phyloP scores from a whole-genome alignment of 805 yeast genomes.

The Phaffomyces antillensis region DNA sequence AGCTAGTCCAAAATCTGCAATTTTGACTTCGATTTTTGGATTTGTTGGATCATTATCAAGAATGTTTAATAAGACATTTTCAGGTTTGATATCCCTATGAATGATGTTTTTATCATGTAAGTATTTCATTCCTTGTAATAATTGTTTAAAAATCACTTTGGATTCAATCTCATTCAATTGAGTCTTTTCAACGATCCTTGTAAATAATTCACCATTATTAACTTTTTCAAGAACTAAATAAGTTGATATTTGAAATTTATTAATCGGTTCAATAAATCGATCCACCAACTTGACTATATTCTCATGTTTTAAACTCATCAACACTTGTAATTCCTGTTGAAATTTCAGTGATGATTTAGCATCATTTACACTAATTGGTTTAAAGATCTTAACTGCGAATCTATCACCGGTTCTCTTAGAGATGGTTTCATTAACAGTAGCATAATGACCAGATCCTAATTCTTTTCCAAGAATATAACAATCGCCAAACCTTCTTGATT shows the following conservation, averaged over 20 bases:
- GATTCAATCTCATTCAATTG: slow-evolving; percentile 57
- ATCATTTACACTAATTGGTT: slow-evolving; percentile 42
- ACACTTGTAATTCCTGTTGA: slow-evolving; percentile 60
- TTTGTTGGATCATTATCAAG: slow-evolving; percentile 27
- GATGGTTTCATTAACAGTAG: slow-evolving; percentile 67
- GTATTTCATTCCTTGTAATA: slow-evolving; percentile 56
- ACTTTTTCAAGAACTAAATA: slow-evolving; percentile 68
- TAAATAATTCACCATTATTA: slow-evolving; percentile 69
- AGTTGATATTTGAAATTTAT: slow-evolving; percentile 34
- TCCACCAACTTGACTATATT: slow-evolving; percentile 62
- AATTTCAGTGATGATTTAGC: slow-evolving; percentile 34
- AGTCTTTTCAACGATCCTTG: slow-evolving; percentile 60
- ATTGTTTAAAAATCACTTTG: slow-evolving; percentile 54
- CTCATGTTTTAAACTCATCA: slow-evolving; percentile 59
- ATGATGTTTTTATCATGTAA: slow-evolving; percentile 65
- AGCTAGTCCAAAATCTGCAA: slow-evolving; percentile 75
- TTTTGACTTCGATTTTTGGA: slow-evolving; percentile 47
- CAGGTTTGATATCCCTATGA: slow-evolving; percentile 77
- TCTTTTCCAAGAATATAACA: slow-evolving; percentile 43
- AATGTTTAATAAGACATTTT: slow-evolving; percentile 52
- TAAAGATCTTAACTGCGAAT: slow-evolving; percentile 72
- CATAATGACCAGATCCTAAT: slow-evolving; percentile 74
- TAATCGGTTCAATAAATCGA: slow-evolving; percentile 49
- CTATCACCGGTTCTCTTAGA: slow-evolving; percentile 49
- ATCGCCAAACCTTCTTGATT: slow-evolving; percentile 37